A percentile compares a stretch with the other conserved stretches of the same genome.
These are phyloP conservation scores for Fusarium torreyae DNA, from an alignment of 2,329 filamentous ascomycete species.

Conservation along the genomic window DNA sequence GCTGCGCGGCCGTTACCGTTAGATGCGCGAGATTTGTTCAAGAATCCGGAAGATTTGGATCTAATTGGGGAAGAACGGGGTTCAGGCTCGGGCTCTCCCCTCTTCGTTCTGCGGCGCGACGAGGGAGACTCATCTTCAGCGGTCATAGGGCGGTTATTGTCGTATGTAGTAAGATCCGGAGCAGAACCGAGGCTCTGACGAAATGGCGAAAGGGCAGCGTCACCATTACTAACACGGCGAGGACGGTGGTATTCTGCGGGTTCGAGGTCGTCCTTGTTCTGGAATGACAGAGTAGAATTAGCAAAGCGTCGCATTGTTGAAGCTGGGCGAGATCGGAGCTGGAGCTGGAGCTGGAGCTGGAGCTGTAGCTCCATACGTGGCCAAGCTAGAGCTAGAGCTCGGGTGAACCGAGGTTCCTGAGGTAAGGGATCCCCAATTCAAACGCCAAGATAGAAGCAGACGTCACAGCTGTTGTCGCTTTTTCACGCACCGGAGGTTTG, in stretches of 20 bases:
- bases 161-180: slow-evolving; percentile 49
- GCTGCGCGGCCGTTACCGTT: slow-evolving; percentile 39
- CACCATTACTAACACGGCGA: slow-evolving; percentile 42
- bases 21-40: slow-evolving; percentile 34
- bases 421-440: neutral
- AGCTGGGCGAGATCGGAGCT: slow-evolving; percentile 29
- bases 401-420: slow-evolving; percentile 6
- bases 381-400: slow-evolving; percentile 26
- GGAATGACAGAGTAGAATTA: slow-evolving; percentile 17
- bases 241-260: slow-evolving; percentile 41
- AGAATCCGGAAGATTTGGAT: slow-evolving; percentile 33
- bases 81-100: slow-evolving; percentile 52
- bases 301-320: slow-evolving; percentile 12
- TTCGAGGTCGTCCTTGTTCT: slow-evolving; percentile 36
- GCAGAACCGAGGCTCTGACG: slow-evolving; percentile 55
- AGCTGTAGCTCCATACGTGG: slow-evolving; percentile 24
- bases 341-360: slow-evolving; percentile 22
- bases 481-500: slow-evolving; percentile 43
- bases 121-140: slow-evolving; percentile 41
- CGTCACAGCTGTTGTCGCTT: neutral
- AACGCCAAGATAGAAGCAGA: slow-evolving; percentile 1
- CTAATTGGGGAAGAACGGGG: slow-evolving; percentile 33
- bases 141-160: slow-evolving; percentile 38
- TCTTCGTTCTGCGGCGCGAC: slow-evolving; percentile 60
- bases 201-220: slow-evolving; percentile 22